A percentile compares a stretch with the other conserved stretches of the same genome.
Conservation (phyloP, 345 rosid species). For the Noccaea bulbosa region DNA sequence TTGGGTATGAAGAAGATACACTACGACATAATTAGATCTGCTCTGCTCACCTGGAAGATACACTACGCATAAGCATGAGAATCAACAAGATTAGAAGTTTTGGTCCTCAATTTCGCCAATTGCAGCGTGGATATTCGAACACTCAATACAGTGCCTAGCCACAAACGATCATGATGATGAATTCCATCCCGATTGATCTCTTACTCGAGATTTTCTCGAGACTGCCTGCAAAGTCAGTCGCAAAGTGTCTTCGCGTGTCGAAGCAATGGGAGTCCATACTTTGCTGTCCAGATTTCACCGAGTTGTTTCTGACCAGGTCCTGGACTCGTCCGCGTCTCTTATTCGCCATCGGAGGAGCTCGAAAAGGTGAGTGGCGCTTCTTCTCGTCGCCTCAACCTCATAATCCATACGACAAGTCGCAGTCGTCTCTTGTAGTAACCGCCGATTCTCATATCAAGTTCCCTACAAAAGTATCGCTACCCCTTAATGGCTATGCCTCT, state of each 20-base stretch:
- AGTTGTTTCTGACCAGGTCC: not conserved
- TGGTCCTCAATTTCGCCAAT: no score
- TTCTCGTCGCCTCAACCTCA: not conserved
- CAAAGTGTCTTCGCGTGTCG: not conserved
- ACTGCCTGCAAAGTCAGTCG: not conserved
- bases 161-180: no score
- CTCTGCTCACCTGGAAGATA: no score
- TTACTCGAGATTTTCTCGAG: not conserved
- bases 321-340: not conserved
- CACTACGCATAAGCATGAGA: no score
- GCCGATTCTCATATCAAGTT: not conserved
- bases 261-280: not conserved
- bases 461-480: no score
- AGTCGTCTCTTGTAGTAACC: not conserved
- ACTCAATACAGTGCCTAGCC: no score
- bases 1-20: no score
- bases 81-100: no score
- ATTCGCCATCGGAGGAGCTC: not conserved
- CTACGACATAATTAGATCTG: no score
- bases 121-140: no score
- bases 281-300: not conserved
- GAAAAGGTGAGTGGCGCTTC: not conserved
- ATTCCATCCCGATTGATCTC: constrained; percentile 5
- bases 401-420: not conserved
- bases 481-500: not conserved